These are phyloP conservation scores for Pythium grandisporangium DNA, from an alignment of 352 stramenopile species.

Conservation along the genomic window DNA sequence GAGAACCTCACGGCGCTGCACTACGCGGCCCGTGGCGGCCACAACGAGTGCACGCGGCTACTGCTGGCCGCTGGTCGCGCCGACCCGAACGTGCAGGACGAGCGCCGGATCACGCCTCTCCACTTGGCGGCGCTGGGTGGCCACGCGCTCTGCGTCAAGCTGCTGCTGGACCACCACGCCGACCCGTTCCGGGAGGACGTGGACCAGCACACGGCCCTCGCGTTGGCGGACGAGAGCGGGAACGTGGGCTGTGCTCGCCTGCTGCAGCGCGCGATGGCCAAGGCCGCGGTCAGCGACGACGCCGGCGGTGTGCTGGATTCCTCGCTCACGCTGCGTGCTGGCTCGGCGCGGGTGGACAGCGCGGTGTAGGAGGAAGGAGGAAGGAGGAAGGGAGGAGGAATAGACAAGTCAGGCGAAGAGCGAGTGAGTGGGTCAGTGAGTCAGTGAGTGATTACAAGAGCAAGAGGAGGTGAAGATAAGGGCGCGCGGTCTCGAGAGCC, in stretches of 20 bases:
- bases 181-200: slow-evolving; percentile 76
- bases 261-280: slow-evolving; percentile 73
- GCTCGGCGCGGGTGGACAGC: slow-evolving; percentile 50
- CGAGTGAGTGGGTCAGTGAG: too few species aligned
- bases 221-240: slow-evolving; percentile 58
- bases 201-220: slow-evolving; percentile 59
- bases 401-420: too few species aligned
- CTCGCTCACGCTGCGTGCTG: slow-evolving; percentile 53
- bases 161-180: slow-evolving; percentile 69
- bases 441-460: too few species aligned
- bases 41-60: slow-evolving; percentile 73
- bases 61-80: slow-evolving; percentile 45
- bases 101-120: slow-evolving; percentile 63
- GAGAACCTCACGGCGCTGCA: slow-evolving; percentile 81
- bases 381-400: too few species aligned
- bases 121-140: slow-evolving; percentile 63
- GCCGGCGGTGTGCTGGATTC: slow-evolving; percentile 11
- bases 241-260: slow-evolving; percentile 70
- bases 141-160: slow-evolving; percentile 71
- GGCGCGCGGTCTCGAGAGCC: too few species aligned
- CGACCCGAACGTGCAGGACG: slow-evolving; percentile 64
- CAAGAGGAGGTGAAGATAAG: too few species aligned
- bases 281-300: slow-evolving; percentile 43
- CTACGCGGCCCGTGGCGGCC: slow-evolving; percentile 58
- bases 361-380: slow-evolving; percentile 54